Percentiles rank a stretch among this genome's conserved stretches.
Conservation (phyloP, 805 yeast species). For the Clavispora phyllophila region DNA sequence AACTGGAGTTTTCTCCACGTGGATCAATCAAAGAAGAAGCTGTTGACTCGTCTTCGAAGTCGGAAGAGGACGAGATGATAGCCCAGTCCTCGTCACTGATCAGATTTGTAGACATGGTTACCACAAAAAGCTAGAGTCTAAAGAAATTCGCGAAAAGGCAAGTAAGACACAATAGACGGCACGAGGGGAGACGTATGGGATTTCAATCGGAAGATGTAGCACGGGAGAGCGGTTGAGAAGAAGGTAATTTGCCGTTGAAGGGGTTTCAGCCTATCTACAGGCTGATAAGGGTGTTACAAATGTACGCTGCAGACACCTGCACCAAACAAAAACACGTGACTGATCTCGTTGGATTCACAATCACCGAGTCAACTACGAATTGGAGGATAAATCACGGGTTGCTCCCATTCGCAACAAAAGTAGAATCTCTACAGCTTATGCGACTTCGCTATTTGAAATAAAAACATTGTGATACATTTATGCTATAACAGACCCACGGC, state of each 20-base stretch:
- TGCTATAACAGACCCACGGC: neutral
- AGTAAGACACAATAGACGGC: neutral
- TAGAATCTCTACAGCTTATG: no score
- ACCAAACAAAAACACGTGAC: neutral
- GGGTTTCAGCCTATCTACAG: conserved; percentile 2
- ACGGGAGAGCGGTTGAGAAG: neutral
- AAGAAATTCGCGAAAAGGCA: neutral
- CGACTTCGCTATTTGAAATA: no score
- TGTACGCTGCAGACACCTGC: neutral
- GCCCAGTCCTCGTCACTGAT: conserved; percentile 40
- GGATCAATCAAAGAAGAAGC: conserved; percentile 6
- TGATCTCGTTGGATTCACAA: no score
- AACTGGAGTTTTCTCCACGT: neutral
- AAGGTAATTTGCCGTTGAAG: conserved; percentile 1
- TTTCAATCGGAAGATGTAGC: neutral
- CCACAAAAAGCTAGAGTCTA: neutral
- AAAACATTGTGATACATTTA: neutral
- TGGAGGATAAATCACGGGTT: neutral
- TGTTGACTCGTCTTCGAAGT: conserved; percentile 28
- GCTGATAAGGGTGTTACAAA: conserved; percentile 2
- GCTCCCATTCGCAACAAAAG: neutral
- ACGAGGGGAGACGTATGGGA: neutral
- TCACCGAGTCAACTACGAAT: no score
- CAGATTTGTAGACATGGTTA: neutral
- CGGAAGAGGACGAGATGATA: conserved; percentile 39